phyloP scores from a whole-genome alignment of 257 asterid genomes.

The Solanum commersonii region DNA sequence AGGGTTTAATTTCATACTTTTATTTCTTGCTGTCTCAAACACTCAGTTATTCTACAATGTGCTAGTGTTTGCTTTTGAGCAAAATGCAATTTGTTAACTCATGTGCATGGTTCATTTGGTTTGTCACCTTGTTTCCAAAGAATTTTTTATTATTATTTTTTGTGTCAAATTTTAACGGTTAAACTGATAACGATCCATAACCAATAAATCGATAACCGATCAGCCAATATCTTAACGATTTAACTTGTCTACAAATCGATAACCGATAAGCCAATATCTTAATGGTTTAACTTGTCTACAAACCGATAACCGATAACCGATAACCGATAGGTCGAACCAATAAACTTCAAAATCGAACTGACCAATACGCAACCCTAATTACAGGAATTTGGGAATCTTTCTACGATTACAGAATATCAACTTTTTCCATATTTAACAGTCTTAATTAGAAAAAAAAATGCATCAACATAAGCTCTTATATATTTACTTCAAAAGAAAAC shows the following conservation, averaged over 20 bases:
- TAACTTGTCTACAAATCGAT: no score
- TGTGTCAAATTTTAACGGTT: background rate
- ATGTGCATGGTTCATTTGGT: background rate
- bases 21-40: background rate
- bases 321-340: background rate
- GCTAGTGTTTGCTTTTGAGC: background rate
- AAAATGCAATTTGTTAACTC: background rate
- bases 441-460: background rate
- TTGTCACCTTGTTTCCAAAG: background rate
- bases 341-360: background rate
- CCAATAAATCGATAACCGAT: background rate
- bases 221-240: no score
- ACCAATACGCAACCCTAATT: background rate
- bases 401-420: background rate
- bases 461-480: background rate
- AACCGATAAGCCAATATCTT: no score
- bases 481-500: background rate
- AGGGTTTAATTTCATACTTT: background rate
- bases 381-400: background rate
- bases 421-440: background rate
- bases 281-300: no score
- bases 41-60: background rate
- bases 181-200: no score
- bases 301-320: no score
- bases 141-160: no score